Percentiles rank a stretch among this genome's conserved stretches.
Evolutionary conservation across 1,284 basidiomycete genomes (phyloP).

Genomic region (Leccinum huronense): DNA sequence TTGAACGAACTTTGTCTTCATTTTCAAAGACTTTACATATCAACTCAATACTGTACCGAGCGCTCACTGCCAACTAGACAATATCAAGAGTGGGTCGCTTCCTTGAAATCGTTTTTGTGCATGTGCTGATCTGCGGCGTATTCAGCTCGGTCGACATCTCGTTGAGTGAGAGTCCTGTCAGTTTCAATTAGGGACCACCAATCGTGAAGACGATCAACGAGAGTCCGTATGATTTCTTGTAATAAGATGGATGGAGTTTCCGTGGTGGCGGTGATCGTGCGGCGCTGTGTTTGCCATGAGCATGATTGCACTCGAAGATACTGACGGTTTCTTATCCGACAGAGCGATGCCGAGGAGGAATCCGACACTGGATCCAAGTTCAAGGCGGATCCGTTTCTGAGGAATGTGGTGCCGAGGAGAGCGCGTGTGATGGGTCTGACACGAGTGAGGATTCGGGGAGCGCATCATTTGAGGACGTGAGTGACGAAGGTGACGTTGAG

Average conservation of each 20-base stretch:
- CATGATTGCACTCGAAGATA: not conserved
- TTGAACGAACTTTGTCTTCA: constrained; percentile 92
- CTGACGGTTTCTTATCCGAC: constrained; percentile 12
- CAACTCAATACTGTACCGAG: constrained; percentile 96
- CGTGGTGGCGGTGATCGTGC: constrained; percentile 59
- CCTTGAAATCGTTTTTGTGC: constrained; percentile 3
- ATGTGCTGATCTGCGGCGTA: constrained; percentile 9
- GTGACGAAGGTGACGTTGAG: constrained; percentile 91
- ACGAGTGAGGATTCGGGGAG: constrained; percentile 68
- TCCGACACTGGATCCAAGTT: constrained; percentile 82
- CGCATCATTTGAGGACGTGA: constrained; percentile 66
- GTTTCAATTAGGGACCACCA: constrained; percentile 94
- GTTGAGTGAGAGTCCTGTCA: constrained; percentile 94
- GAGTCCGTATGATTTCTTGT: constrained; percentile 95
- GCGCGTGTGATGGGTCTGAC: constrained; percentile 60
- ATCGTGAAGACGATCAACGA: constrained; percentile 99
- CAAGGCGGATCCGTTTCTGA: constrained; percentile 57
- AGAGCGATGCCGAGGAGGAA: constrained; percentile 69
- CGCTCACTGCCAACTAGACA: constrained; percentile 70
- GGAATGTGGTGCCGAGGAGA: constrained; percentile 55
- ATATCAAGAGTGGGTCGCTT: constrained; percentile 85
- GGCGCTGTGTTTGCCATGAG: constrained; percentile 45
- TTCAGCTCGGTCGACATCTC: constrained; percentile 92
- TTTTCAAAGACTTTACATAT: constrained; percentile 98
- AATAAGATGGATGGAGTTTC: constrained; percentile 96